Evolutionary conservation across 116 monocot genomes (phyloP), one percentile per base, ranked within the genome.

Genomic region (Zostera marina): DNA sequence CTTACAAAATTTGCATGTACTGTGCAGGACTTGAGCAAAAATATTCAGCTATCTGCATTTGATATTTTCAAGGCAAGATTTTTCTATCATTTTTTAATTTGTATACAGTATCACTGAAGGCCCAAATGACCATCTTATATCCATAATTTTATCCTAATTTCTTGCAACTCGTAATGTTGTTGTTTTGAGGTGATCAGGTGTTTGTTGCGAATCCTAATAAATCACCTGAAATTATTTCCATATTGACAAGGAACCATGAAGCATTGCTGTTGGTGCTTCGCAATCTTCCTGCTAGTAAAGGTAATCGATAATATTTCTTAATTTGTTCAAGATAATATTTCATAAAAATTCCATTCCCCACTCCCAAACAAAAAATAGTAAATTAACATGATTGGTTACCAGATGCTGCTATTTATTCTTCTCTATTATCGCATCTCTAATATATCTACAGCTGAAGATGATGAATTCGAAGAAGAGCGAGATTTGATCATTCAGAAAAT

Each of bases 131-230:
- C 0, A 8, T 51, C 15, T 51, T 51, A 13, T 21, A 32, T 32
- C 32, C 32, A 32, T 5, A 15, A 17, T 49, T 17, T 49, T 49
- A 20, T 14, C 49, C 20, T 20, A 8, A 15, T 49, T 49, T 49
- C 49, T 49, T 49, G 9, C 49, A 49, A 10, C 23, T 55, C 32
- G 13, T 12, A 12, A 59, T 41, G 44, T 8, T 59, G 40, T 60
- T 68, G 46, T 25, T 46, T 46, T 26, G 42, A 22, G 39, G 58
- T 9, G 42, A 66, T 47, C 64, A 93, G 93, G 88, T 93, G 41
- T 93, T 93, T 73, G 93, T 88, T 76, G 93, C 93, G 48, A 93
- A 93, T 75, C 93, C 93, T 65, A 81, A 88, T 53, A 93, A 88
- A 62, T 70, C 93, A 56, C 56, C 56, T 12, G 88, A 84, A 63